Base-by-base conservation (phyloP, 257 asterid species). In the Capsicum rhomboideum region DNA sequence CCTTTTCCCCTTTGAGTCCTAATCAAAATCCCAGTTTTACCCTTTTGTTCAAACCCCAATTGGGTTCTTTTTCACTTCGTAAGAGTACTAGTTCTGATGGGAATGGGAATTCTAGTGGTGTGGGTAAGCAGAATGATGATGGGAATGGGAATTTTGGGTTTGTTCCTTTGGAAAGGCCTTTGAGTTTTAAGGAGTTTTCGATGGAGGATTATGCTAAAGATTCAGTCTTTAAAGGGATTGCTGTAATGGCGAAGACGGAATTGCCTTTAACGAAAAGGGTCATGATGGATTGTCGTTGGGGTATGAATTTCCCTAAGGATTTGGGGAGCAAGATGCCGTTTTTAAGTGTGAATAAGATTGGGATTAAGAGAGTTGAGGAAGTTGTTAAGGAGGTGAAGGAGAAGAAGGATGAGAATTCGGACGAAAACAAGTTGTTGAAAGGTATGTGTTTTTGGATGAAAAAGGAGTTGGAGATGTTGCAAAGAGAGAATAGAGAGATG, bases 51-150 rank as follows among this genome's bases (percentile, higher is more conserved):
- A 94, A 92, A 80, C 98, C 99, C 2, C 93, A 87, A 23, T 46
- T 95, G 23, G 99, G 99, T 1, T 91, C 98, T 1, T 94, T 94
- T 85, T 92, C 96, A 63, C 89, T 95, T 79, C 88, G 97, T 18
- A 95, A 93, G 84, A 87, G 92, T 83, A 90, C 91, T 44, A 84
- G 37, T 71, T 94, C 90, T 68, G 82, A 78, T n/a, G 83, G 85
- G 8, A 64, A 59, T 21, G 29, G 54, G 26, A 72, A 42, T 42
- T 69, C 72, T 49, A 59, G 21, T 53, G 31, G 34, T 14, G 16
- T 40, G 14, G 31, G 14, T 53, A 85, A 85, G 80, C 34, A 46
- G 12, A 86, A 54, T 58, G 89, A 78, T 49, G 91, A 87, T 85
- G 84, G 82, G 72, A 88, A 87, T 85, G 84, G 82, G 72, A 88